These are phyloP conservation scores for Carnegiea gigantea DNA, from an alignment of 179 eudicot genomes.

Conservation along the genomic window DNA sequence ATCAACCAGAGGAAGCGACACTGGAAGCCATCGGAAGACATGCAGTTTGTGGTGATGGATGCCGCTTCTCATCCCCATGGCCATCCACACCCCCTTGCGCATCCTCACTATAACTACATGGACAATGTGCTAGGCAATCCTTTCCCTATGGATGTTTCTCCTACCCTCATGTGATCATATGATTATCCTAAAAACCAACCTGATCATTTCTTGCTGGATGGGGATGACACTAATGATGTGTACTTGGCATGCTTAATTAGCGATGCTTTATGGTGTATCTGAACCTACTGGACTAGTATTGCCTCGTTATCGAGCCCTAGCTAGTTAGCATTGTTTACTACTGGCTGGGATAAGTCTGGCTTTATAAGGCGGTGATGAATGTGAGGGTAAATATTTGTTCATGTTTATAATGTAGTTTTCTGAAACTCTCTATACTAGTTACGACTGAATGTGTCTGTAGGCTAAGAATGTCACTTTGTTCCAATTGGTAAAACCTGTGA, in stretches of 20 bases:
- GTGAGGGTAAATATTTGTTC: background rate
- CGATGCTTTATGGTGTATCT: background rate
- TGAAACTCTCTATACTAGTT: no score
- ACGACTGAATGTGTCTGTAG: no score
- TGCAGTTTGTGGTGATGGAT: constrained; percentile 91
- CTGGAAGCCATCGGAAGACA: constrained; percentile 97
- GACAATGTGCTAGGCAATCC: constrained; percentile 65
- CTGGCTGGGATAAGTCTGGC: background rate
- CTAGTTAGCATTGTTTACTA: background rate
- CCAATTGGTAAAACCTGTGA: no score
- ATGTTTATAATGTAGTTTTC: no score
- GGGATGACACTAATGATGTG: background rate
- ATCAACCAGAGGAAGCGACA: constrained; percentile 92
- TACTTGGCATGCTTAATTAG: background rate
- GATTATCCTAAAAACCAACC: background rate
- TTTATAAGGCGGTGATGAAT: background rate
- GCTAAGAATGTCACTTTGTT: no score
- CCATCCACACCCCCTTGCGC: constrained; percentile 26
- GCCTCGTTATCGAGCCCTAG: background rate
- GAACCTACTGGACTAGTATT: background rate
- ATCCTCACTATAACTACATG: constrained; percentile 63
- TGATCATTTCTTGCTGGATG: constrained; percentile 1
- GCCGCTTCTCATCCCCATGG: constrained; percentile 35
- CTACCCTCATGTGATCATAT: constrained; percentile 51
- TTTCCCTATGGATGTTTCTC: constrained; percentile 77